Conservation (phyloP, 2,329 filamentous ascomycete species). For the Trichoderma asperellum region DNA sequence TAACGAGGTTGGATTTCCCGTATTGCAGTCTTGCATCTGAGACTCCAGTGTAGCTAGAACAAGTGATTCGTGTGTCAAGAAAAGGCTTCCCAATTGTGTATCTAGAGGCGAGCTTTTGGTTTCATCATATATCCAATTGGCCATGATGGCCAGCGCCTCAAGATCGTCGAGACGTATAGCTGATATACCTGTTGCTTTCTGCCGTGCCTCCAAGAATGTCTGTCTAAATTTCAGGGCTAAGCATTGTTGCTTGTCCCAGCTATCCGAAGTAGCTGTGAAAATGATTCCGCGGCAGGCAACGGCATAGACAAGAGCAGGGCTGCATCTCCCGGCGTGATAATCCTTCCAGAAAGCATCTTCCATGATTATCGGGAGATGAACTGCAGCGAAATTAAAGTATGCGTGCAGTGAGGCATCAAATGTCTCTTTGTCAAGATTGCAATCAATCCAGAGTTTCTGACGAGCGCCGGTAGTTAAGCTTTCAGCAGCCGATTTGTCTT, state of each 20-base stretch:
- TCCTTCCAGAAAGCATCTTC: constrained; percentile 20
- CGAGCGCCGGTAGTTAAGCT: background rate
- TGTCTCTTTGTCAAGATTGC: background rate
- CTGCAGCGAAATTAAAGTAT: background rate
- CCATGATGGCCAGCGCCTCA: constrained; percentile 9
- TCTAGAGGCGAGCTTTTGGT: background rate
- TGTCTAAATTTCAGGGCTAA: constrained; percentile 7
- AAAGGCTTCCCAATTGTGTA: constrained; percentile 5
- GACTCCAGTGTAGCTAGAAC: constrained; percentile 9
- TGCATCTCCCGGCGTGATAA: constrained; percentile 1
- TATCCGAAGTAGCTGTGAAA: background rate
- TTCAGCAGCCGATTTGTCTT: background rate
- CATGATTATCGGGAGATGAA: constrained; percentile 15
- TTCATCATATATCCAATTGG: constrained; percentile 10
- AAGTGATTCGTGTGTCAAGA: constrained; percentile 15
- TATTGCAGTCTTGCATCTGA: background rate
- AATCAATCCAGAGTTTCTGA: background rate
- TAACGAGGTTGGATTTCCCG: background rate
- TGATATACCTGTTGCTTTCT: background rate
- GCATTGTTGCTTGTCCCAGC: constrained; percentile 9
- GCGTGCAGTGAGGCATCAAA: constrained; percentile 8
- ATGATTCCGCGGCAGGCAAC: constrained; percentile 11
- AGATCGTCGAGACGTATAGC: constrained; percentile 11
- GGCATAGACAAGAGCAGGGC: constrained; percentile 9
- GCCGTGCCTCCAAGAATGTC: constrained; percentile 3